These are phyloP conservation scores for Citrus maxima DNA, from an alignment of 345 rosid species.

Conservation along the genomic window DNA sequence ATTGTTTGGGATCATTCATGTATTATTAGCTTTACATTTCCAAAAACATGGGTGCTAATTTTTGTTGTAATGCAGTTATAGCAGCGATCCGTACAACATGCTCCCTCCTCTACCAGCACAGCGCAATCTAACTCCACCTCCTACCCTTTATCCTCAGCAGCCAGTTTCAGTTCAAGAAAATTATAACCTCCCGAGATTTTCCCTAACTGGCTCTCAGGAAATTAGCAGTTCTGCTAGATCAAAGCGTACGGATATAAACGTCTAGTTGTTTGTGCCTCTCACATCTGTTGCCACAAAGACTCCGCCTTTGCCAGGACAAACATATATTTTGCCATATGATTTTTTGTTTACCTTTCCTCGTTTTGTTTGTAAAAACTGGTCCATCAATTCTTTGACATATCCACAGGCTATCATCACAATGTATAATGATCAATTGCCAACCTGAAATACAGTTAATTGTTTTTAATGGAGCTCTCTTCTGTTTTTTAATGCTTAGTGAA, in stretches of 20 bases:
- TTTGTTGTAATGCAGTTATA: conserved; percentile 46
- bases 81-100: conserved; percentile 57
- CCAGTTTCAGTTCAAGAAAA: conserved; percentile 70
- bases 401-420: conserved; percentile 11
- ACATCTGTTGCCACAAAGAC: not conserved
- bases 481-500: not conserved
- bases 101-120: conserved; percentile 94
- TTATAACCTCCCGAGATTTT: conserved; percentile 73
- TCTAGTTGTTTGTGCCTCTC: conserved; percentile 27
- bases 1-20: not conserved
- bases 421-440: conserved; percentile 18
- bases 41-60: not conserved
- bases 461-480: not conserved
- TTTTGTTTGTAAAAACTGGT: conserved; percentile 10
- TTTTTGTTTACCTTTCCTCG: conserved; percentile 1
- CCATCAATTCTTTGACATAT: conserved; percentile 27
- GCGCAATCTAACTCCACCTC: conserved; percentile 93
- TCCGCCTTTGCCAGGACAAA: not conserved
- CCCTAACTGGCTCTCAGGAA: conserved; percentile 51
- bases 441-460: not conserved
- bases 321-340: not conserved
- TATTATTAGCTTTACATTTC: not conserved
- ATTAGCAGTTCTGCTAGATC: conserved; percentile 54
- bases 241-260: conserved; percentile 83
- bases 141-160: conserved; percentile 91